Evolutionary conservation across 495 filamentous ascomycete species (phyloP).

Genomic region (Astrocystis sublimbata): DNA sequence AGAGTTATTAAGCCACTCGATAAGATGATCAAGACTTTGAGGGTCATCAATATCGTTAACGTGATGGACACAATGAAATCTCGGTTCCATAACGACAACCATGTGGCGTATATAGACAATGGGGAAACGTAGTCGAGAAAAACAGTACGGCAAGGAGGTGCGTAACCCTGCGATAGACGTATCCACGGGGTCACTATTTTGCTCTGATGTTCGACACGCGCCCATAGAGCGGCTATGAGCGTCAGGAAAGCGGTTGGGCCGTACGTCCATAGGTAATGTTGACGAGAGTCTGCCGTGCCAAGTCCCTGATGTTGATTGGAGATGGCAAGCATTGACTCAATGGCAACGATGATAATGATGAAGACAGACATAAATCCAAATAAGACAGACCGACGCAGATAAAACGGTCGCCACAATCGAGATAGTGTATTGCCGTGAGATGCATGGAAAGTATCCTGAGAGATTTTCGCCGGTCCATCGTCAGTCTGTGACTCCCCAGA

Average conservation of each 20-base stretch:
- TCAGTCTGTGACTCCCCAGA: no score
- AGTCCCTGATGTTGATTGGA: conserved; percentile 21
- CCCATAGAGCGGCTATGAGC: conserved; percentile 29
- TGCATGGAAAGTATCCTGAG: no score
- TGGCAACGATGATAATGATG: conserved; percentile 1
- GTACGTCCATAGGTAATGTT: conserved; percentile 36
- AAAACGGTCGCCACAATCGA: conserved; percentile 6
- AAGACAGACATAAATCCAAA: neutral
- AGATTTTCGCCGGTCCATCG: no score
- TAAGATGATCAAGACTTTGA: conserved; percentile 23
- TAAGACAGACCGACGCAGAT: conserved; percentile 35
- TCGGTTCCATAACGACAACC: conserved; percentile 16
- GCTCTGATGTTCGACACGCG: conserved; percentile 29
- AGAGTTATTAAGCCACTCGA: conserved; percentile 26
- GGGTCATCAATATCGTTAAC: conserved; percentile 17
- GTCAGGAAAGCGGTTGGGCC: conserved; percentile 37
- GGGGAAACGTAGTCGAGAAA: conserved; percentile 32
- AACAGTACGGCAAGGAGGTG: conserved; percentile 19
- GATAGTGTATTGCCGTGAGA: no score
- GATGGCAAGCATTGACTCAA: conserved; percentile 20
- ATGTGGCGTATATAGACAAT: conserved; percentile 1
- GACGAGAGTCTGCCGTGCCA: neutral
- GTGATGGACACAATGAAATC: conserved; percentile 27
- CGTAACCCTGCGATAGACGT: conserved; percentile 14
- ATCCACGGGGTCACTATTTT: conserved; percentile 35